Evolutionary conservation across 371 early-diverging fungal genomes (phyloP).

Genomic region (Amoeboaphelidium occidentale): DNA sequence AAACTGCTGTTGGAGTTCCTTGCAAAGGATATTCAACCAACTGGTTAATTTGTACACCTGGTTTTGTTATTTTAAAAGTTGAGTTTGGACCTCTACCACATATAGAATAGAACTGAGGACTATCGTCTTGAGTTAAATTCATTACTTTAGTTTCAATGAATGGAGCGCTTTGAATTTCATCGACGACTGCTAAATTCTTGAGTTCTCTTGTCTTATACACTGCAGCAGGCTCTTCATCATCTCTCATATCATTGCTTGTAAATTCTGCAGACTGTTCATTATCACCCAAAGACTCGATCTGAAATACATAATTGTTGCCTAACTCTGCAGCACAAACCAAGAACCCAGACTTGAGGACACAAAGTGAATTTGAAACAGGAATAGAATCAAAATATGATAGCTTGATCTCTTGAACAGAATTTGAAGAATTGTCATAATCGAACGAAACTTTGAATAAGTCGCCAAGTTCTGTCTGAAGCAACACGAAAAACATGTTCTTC

Average conservation of each 20-base stretch:
- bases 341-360: slow-evolving; percentile 75
- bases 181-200: slow-evolving; percentile 55
- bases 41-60: slow-evolving; percentile 74
- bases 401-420: slow-evolving; percentile 31
- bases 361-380: slow-evolving; percentile 46
- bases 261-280: slow-evolving; percentile 47
- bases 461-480: slow-evolving; percentile 76
- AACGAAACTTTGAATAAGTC: slow-evolving; percentile 83
- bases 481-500: slow-evolving; percentile 65
- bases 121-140: slow-evolving; percentile 68
- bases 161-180: slow-evolving; percentile 62
- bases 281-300: slow-evolving; percentile 75
- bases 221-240: slow-evolving; percentile 21
- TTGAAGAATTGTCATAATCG: slow-evolving; percentile 24
- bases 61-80: slow-evolving; percentile 61
- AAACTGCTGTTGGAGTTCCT: slow-evolving; percentile 75
- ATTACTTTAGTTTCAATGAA: slow-evolving; percentile 44
- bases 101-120: slow-evolving; percentile 64
- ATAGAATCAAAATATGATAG: slow-evolving; percentile 89
- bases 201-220: slow-evolving; percentile 56
- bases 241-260: slow-evolving; percentile 24
- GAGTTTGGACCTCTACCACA: slow-evolving; percentile 58
- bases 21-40: slow-evolving; percentile 77
- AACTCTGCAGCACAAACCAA: slow-evolving; percentile 71
- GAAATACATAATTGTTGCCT: slow-evolving; percentile 52